Conservation (phyloP, 192 early-diverging fungal species). For the Coemansia sp. region DNA sequence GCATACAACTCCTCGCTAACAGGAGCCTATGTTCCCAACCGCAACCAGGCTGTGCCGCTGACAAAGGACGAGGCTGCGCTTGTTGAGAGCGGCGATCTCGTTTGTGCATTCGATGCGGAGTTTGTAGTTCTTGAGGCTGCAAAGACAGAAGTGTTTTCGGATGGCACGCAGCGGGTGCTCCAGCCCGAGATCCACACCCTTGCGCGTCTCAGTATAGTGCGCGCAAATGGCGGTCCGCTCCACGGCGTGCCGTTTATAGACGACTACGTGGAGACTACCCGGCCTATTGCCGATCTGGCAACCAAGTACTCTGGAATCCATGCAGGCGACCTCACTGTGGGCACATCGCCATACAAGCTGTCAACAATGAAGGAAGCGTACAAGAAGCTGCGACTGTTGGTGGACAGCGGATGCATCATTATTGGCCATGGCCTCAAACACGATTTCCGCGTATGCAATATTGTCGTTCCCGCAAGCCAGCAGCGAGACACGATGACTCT, state of each 20-base stretch:
- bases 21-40: conserved; percentile 7
- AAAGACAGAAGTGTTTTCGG: conserved; percentile 86
- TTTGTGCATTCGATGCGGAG: conserved; percentile 85
- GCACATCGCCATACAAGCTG: conserved; percentile 69
- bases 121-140: conserved; percentile 88
- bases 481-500: conserved; percentile 95
- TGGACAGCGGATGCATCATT: conserved; percentile 88
- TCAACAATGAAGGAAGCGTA: conserved; percentile 93
- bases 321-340: conserved; percentile 80
- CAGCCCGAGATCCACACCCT: conserved; percentile 79
- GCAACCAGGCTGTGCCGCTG: conserved; percentile 45
- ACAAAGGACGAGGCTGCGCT: conserved; percentile 29
- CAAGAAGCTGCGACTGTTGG: conserved; percentile 83
- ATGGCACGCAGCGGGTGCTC: conserved; percentile 83
- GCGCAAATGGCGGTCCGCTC: conserved; percentile 70
- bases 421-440: conserved; percentile 94
- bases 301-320: conserved; percentile 95
- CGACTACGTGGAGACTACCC: conserved; percentile 86
- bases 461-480: conserved; percentile 79
- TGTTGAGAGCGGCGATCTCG: conserved; percentile 32
- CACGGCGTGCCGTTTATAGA: conserved; percentile 90
- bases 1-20: neutral
- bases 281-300: conserved; percentile 87
- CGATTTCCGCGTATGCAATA: conserved; percentile 95
- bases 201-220: conserved; percentile 87